These are phyloP conservation scores for Canavalia ensiformis DNA, from an alignment of 306 rosid genomes.

Conservation along the genomic window DNA sequence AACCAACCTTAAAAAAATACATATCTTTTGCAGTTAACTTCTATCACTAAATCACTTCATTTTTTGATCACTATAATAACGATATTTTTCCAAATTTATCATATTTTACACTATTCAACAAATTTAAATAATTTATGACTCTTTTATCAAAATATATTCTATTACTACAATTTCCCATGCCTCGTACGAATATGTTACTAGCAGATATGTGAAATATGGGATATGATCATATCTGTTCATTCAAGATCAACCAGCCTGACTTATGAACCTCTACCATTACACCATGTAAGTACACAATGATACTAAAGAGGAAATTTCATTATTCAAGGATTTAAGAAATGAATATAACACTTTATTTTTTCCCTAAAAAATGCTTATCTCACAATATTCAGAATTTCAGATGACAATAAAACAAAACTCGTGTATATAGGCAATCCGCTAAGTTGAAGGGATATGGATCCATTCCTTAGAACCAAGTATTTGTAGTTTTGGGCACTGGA, in stretches of 20 bases:
- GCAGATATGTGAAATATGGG: not conserved
- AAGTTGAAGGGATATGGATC: constrained; percentile 36
- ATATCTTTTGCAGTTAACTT: too few relatives aligned
- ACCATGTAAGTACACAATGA: not conserved
- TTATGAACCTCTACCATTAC: not conserved
- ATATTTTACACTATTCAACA: too few relatives aligned
- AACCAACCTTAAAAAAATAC: too few relatives aligned
- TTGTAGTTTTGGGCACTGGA: constrained; percentile 71
- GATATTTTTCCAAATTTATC: too few relatives aligned
- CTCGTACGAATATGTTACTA: too few relatives aligned
- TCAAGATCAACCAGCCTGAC: not conserved
- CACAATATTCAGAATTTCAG: constrained; percentile 40
- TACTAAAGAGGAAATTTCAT: constrained; percentile 3
- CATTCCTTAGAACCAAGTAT: constrained; percentile 36
- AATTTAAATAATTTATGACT: too few relatives aligned
- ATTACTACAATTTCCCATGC: not conserved
- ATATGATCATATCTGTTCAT: not conserved
- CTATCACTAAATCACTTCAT: too few relatives aligned
- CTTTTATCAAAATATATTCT: not conserved
- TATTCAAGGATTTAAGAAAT: not conserved
- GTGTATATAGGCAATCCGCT: constrained; percentile 31
- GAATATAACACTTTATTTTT: constrained; percentile 33
- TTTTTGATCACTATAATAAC: too few relatives aligned
- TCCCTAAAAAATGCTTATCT: constrained; percentile 21
- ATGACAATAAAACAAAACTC: constrained; percentile 32